phyloP scores from a whole-genome alignment of 1,284 basidiomycete genomes.

The Rhizoctonia solani region DNA sequence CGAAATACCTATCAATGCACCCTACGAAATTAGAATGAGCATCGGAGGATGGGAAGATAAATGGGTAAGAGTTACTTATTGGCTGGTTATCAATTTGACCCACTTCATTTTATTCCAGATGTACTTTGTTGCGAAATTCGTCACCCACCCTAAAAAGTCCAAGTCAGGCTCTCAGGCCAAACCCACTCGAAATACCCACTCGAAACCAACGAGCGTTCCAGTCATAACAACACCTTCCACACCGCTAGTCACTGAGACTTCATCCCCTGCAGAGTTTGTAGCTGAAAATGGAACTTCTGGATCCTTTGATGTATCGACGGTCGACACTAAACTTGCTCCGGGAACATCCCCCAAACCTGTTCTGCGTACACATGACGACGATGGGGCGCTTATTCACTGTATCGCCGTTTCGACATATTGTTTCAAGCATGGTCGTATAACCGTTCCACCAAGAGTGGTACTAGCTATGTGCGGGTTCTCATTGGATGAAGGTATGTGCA shows the following conservation, averaged over 20 bases:
- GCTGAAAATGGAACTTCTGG: background rate
- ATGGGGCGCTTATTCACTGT: conserved; percentile 62
- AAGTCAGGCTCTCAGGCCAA: background rate
- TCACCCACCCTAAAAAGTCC: conserved; percentile 11
- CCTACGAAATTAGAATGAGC: conserved; percentile 70
- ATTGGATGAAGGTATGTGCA: conserved; percentile 4
- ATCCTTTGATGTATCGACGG: background rate
- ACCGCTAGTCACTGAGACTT: conserved; percentile 5
- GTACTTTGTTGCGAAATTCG: conserved; percentile 22
- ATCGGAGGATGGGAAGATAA: conserved; percentile 81
- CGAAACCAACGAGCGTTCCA: background rate
- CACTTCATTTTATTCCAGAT: conserved; percentile 59
- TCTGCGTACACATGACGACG: conserved; percentile 35
- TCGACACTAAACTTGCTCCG: background rate
- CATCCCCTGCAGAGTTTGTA: background rate
- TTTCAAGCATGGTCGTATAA: conserved; percentile 76
- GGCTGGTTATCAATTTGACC: conserved; percentile 37
- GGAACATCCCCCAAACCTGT: background rate
- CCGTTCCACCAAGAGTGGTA: conserved; percentile 63
- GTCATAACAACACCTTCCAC: conserved; percentile 15
- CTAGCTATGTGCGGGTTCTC: conserved; percentile 47
- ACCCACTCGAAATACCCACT: background rate
- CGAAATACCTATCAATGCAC: conserved; percentile 33
- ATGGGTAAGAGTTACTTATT: conserved; percentile 63
- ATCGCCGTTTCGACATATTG: conserved; percentile 68